phyloP scores from a whole-genome alignment of 208 protist species.

The Leishmania martiniquensis region DNA sequence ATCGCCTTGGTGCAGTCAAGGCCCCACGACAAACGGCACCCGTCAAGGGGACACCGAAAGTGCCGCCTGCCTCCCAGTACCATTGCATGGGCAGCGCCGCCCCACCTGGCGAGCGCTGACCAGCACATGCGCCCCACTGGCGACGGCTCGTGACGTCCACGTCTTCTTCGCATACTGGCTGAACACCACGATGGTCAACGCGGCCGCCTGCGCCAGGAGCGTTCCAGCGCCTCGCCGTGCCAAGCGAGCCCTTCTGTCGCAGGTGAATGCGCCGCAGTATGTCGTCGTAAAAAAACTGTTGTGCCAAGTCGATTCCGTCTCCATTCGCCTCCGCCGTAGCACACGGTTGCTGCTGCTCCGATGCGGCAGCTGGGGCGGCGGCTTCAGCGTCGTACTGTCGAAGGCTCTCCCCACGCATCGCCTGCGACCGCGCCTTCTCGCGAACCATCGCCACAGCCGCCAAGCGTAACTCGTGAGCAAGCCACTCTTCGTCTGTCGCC shows the following conservation, averaged over 20 bases:
- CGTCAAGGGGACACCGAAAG: neutral
- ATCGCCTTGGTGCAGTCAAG: too few relatives aligned
- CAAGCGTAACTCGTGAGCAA: slow-evolving; percentile 16
- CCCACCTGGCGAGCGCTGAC: neutral
- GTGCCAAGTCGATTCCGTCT: too few relatives aligned
- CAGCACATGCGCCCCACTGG: too few relatives aligned
- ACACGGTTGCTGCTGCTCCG: neutral
- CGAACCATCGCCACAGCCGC: slow-evolving; percentile 20
- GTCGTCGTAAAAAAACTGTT: neutral
- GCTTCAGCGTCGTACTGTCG: neutral
- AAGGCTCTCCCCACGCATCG: too few relatives aligned
- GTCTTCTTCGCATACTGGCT: neutral
- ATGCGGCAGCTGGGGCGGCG: neutral
- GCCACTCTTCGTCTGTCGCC: slow-evolving; percentile 34
- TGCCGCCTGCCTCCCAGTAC: slow-evolving; percentile 6
- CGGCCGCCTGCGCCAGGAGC: neutral
- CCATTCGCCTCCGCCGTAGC: too few relatives aligned
- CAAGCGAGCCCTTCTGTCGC: neutral
- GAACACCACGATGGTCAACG: neutral
- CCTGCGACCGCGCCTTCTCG: slow-evolving; percentile 5
- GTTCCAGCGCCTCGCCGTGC: neutral
- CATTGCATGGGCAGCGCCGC: neutral
- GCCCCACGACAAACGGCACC: too few relatives aligned
- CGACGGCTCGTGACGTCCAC: too few relatives aligned
- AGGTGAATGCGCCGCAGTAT: neutral